Evolutionary conservation across 345 rosid species (phyloP).

Genomic region (Gossypium arboreum): DNA sequence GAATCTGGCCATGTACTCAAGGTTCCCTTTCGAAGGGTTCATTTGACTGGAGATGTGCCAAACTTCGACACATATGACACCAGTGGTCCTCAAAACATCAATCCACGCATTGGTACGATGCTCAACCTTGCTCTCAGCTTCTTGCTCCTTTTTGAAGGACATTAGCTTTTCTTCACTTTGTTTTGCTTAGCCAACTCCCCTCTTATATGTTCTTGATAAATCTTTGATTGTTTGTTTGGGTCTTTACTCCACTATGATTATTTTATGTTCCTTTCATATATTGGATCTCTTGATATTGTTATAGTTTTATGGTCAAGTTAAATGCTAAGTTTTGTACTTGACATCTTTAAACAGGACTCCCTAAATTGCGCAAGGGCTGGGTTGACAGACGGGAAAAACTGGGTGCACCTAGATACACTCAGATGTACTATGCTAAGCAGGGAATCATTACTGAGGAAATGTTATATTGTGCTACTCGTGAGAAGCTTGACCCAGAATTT

Average conservation of each 20-base stretch:
- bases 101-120: conserved; percentile 63
- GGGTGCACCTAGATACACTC: conserved; percentile 80
- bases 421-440: conserved; percentile 98
- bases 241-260: background rate
- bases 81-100: conserved; percentile 87
- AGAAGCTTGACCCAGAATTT: conserved; percentile 95
- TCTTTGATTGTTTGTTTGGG: conserved; percentile 7
- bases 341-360: conserved; percentile 62
- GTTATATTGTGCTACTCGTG: conserved; percentile 86
- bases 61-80: conserved; percentile 86
- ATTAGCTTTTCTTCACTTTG: background rate
- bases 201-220: background rate
- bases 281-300: background rate
- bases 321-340: conserved; percentile 12
- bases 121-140: background rate
- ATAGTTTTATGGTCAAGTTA: background rate
- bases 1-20: conserved; percentile 79
- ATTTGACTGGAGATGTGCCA: conserved; percentile 82
- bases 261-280: background rate
- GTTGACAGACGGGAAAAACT: conserved; percentile 71
- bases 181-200: background rate
- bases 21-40: conserved; percentile 87
- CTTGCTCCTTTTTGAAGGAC: background rate
- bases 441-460: conserved; percentile 94
- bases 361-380: conserved; percentile 87